These are phyloP conservation scores for Rhizoclosmatium globosum DNA, from an alignment of 192 early-diverging fungal genomes.

Conservation along the genomic window DNA sequence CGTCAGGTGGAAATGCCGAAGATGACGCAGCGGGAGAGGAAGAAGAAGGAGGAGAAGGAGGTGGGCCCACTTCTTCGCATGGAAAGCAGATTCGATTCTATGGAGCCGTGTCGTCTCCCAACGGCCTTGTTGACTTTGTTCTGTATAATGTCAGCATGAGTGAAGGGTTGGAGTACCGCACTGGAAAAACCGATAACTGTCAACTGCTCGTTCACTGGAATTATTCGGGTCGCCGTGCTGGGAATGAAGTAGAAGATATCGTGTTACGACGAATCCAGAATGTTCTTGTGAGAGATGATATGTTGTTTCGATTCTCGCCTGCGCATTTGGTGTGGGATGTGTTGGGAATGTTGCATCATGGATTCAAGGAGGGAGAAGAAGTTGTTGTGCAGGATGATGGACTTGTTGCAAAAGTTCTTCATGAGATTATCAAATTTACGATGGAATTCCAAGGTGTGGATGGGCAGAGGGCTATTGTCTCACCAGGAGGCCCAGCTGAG, in stretches of 20 bases:
- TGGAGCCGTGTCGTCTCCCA: slow-evolving; percentile 18
- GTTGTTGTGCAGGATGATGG: not conserved
- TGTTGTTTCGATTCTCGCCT: slow-evolving; percentile 12
- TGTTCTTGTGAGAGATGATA: not conserved
- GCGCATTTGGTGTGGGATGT: slow-evolving; percentile 25
- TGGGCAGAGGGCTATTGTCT: not conserved
- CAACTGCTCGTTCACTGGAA: slow-evolving; percentile 24
- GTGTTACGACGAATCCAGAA: not conserved
- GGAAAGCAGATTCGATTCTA: slow-evolving; percentile 21
- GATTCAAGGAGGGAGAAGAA: not conserved
- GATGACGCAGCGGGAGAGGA: slow-evolving; percentile 4
- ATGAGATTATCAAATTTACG: not conserved
- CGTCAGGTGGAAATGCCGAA: not conserved
- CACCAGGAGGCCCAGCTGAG: not conserved
- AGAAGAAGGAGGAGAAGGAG: not conserved
- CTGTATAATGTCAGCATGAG: slow-evolving; percentile 13
- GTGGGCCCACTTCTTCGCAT: not conserved
- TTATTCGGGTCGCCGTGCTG: not conserved
- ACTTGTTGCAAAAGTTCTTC: not conserved
- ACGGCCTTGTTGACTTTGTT: slow-evolving; percentile 24
- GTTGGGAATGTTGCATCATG: not conserved
- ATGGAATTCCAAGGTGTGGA: not conserved
- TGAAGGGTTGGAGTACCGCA: slow-evolving; percentile 28
- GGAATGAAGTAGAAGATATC: slow-evolving; percentile 1
- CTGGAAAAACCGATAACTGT: slow-evolving; percentile 12